These are phyloP conservation scores for Fraxinus velutina DNA, from an alignment of 305 asterid genomes.

Conservation along the genomic window DNA sequence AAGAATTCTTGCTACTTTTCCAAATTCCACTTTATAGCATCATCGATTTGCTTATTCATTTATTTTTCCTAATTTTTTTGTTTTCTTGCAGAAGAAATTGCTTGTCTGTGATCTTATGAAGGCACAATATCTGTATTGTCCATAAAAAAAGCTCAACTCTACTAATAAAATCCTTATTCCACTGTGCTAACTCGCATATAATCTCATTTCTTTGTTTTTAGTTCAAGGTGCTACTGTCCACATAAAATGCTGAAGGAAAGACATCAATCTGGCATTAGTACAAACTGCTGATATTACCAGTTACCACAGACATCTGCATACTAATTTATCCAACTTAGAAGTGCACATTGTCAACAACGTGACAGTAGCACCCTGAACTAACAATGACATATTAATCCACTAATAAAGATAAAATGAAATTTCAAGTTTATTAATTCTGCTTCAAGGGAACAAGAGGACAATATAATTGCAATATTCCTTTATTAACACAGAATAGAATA, in stretches of 20 bases:
- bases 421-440: conserved; percentile 11
- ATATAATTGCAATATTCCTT: conserved; percentile 11
- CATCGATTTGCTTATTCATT: neutral
- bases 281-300: neutral
- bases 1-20: neutral
- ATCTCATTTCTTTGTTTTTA: neutral
- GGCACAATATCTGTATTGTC: neutral
- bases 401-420: neutral
- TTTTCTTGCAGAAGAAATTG: conserved; percentile 1
- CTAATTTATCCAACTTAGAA: conserved; percentile 10
- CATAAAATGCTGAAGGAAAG: neutral
- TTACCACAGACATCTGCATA: neutral
- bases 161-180: neutral
- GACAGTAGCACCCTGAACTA: conserved; percentile 11
- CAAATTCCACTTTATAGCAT: neutral
- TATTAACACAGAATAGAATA: conserved; percentile 2
- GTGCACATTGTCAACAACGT: conserved; percentile 2
- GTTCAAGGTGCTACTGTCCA: neutral
- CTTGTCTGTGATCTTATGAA: neutral
- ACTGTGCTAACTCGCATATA: neutral
- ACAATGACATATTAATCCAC: conserved; percentile 7
- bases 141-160: neutral
- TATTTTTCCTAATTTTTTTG: neutral
- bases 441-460: conserved; percentile 18
- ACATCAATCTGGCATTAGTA: neutral